A percentile compares a stretch with the other conserved stretches of the same genome.
These are phyloP conservation scores for Lichtheimia ornata DNA, from an alignment of 371 early-diverging fungal genomes.

Conservation along the genomic window DNA sequence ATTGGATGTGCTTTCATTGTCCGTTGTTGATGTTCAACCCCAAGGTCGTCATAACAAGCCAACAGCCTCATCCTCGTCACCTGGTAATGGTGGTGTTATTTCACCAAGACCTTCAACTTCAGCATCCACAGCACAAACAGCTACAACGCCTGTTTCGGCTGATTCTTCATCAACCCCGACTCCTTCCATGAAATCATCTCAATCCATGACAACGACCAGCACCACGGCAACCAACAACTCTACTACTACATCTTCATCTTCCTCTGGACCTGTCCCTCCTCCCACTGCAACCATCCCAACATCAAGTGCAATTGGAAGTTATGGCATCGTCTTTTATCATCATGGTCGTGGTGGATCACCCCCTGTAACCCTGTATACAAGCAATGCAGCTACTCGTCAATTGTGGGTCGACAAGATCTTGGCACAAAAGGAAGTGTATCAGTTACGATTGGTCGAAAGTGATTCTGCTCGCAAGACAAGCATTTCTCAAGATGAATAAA, in stretches of 20 bases:
- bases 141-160: neutral
- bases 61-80: too few species aligned
- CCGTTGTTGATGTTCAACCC: slow-evolving; percentile 12
- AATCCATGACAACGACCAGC: slow-evolving; percentile 4
- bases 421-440: slow-evolving; percentile 47
- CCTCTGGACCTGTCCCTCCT: neutral
- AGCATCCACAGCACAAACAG: slow-evolving; percentile 16
- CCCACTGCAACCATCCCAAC: neutral
- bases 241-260: slow-evolving; percentile 3
- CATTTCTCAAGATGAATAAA: too few species aligned
- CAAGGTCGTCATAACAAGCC: too few species aligned
- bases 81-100: neutral
- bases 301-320: slow-evolving; percentile 7
- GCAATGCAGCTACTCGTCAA: slow-evolving; percentile 68
- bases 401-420: slow-evolving; percentile 83
- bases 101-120: slow-evolving; percentile 18
- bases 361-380: slow-evolving; percentile 69
- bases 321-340: slow-evolving; percentile 72
- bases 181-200: neutral
- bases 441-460: too few species aligned
- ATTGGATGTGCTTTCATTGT: slow-evolving; percentile 15
- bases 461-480: too few species aligned
- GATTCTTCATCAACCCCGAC: neutral
- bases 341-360: slow-evolving; percentile 70
- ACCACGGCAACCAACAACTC: slow-evolving; percentile 43